These are phyloP conservation scores for Botrytis deweyae DNA, from an alignment of 2,329 filamentous ascomycete genomes.

Conservation along the genomic window DNA sequence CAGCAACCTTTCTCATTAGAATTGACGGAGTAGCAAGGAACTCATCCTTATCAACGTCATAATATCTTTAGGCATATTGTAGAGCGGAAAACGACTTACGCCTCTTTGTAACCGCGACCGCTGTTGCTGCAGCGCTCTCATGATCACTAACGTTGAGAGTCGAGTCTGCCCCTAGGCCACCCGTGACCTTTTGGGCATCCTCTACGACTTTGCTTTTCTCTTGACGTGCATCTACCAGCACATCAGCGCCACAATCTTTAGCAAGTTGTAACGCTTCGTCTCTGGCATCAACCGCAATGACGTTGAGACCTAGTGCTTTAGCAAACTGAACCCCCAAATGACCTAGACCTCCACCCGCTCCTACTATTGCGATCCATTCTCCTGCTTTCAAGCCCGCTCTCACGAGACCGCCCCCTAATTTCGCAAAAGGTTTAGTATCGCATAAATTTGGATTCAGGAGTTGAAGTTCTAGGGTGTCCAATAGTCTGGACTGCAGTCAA, in stretches of 20 bases:
- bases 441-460: background rate
- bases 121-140: conserved; percentile 48
- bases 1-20: background rate
- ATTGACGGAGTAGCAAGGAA: background rate
- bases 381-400: conserved; percentile 38
- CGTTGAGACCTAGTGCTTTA: conserved; percentile 49
- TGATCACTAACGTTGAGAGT: conserved; percentile 56
- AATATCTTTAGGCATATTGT: background rate
- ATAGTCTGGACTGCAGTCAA: too few species aligned
- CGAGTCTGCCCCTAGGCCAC: conserved; percentile 50
- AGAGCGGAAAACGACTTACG: conserved; percentile 40
- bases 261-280: conserved; percentile 53
- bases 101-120: conserved; percentile 57
- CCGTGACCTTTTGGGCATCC: conserved; percentile 49
- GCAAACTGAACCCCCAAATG: conserved; percentile 54
- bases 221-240: conserved; percentile 52
- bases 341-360: conserved; percentile 52
- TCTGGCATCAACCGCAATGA: conserved; percentile 48
- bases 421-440: background rate
- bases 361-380: conserved; percentile 47
- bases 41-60: conserved; percentile 13
- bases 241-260: conserved; percentile 49
- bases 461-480: too few species aligned
- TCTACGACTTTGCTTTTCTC: conserved; percentile 49
- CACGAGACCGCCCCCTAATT: conserved; percentile 39